Percentiles rank a stretch among this genome's conserved stretches.
Conservation (phyloP, 179 eudicot species). For the Spinacia oleracea region DNA sequence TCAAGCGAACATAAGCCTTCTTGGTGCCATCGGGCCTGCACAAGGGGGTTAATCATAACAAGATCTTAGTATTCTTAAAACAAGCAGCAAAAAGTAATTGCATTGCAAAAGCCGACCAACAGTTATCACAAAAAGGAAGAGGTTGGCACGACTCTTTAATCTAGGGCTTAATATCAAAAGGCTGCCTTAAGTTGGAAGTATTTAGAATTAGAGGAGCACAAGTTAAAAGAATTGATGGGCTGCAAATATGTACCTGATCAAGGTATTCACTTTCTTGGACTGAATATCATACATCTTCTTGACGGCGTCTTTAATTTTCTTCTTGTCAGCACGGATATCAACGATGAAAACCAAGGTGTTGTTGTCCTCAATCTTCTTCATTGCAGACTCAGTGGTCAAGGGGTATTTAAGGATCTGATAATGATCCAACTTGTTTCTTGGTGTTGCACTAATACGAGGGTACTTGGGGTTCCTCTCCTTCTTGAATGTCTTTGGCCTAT, state of each 20-base stretch:
- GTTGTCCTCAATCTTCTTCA: slow-evolving; percentile 53
- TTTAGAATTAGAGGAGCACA: not conserved
- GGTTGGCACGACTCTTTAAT: not conserved
- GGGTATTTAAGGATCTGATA: slow-evolving; percentile 44
- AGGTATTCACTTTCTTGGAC: slow-evolving; percentile 45
- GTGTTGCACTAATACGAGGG: slow-evolving; percentile 42
- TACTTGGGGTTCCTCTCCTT: slow-evolving; percentile 38
- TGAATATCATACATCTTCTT: slow-evolving; percentile 52
- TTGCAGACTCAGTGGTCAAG: slow-evolving; percentile 42
- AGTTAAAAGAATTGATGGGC: not conserved
- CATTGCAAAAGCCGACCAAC: not conserved
- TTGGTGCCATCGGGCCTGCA: slow-evolving; percentile 44
- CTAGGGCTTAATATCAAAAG: no score
- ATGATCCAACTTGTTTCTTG: slow-evolving; percentile 45
- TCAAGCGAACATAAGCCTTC: slow-evolving; percentile 50
- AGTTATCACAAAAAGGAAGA: no score
- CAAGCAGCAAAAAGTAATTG: not conserved
- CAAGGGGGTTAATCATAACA: not conserved
- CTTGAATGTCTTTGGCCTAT: slow-evolving; percentile 42
- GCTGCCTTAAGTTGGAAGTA: not conserved
- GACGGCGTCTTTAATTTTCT: slow-evolving; percentile 45
- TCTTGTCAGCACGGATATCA: slow-evolving; percentile 47
- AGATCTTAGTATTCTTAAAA: not conserved
- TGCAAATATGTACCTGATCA: slow-evolving; percentile 34
- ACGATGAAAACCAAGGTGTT: slow-evolving; percentile 46